Conservation (phyloP, 1,284 basidiomycete species). For the Malassezia japonica region DNA sequence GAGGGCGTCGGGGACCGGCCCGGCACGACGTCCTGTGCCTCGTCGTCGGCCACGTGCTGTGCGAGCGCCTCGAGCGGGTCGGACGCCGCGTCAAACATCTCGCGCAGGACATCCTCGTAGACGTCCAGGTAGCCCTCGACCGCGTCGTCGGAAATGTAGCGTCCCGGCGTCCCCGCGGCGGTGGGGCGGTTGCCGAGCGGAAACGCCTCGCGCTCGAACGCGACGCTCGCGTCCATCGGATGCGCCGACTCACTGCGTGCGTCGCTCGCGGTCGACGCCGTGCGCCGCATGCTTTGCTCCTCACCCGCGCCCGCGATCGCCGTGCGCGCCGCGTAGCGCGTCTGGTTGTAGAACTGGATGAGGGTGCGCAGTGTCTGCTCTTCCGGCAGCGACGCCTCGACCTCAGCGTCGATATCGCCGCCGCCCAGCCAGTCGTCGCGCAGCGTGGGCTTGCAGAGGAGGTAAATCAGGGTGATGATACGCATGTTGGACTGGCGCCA, state of each 20-base stretch:
- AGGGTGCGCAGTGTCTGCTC: constrained; percentile 89
- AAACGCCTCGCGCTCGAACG: constrained; percentile 52
- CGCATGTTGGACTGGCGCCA: constrained; percentile 99
- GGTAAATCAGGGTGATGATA: constrained; percentile 94
- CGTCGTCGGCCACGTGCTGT: background rate
- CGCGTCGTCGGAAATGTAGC: constrained; percentile 53
- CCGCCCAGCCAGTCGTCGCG: constrained; percentile 96
- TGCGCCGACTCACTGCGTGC: background rate
- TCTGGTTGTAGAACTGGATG: constrained; percentile 69
- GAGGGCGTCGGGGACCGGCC: background rate
- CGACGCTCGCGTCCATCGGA: constrained; percentile 8
- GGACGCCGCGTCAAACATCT: constrained; percentile 49
- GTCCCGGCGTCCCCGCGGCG: constrained; percentile 31
- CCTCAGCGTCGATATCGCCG: constrained; percentile 79
- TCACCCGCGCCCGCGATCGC: constrained; percentile 20
- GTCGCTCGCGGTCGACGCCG: background rate
- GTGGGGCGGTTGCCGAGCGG: constrained; percentile 49
- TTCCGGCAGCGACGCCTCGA: constrained; percentile 67
- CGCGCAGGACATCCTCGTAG: constrained; percentile 53
- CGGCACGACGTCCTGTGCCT: constrained; percentile 1
- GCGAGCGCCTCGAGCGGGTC: background rate
- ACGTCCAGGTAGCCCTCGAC: constrained; percentile 54
- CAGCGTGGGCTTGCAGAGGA: constrained; percentile 90
- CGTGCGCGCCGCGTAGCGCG: constrained; percentile 21
- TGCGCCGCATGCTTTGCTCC: constrained; percentile 22